Base-by-base conservation (phyloP, 1,284 basidiomycete genomes). In the Cutaneotrichosporon cavernicola region DNA sequence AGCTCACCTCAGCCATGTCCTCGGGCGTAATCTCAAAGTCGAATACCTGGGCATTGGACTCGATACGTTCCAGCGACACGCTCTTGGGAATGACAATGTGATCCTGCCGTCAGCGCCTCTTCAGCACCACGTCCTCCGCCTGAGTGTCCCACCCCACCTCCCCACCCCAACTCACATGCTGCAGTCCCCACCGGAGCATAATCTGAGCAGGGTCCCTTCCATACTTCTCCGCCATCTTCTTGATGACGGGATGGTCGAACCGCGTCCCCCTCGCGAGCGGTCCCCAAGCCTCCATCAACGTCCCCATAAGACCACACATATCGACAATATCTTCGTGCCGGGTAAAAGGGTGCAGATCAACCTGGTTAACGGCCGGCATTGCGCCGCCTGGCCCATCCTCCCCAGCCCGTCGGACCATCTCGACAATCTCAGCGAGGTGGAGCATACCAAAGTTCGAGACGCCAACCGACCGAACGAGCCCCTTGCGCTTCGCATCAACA, bases 101-200 rank as follows among this genome's bases (percentile, higher is more conserved):
- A 58, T 81, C 81, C 72, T 81, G 72, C 32, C 26, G 59, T 67
- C 52, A 68, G 67, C 14, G 32, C 50, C 30, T 22, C 16, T 8
- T 11, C 21, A 11, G 26, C 46, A n/a, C 46, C 10, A 18, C 22
- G 52, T 36, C 11, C 34, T 13, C 30, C 22, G 32, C 18, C 10
- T 26, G n/a, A n/a, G n/a, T n/a, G 2, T 3, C 26, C 26, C 26
- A 26, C 26, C 3, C 26, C 26, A 26, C 26, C 26, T 26, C 26
- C 26, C 3, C 26, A 26, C 26, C 30, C 10, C 34, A 4, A 73
- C 74, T 46, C 50, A 79, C 82, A 63, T 82, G 80, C 64, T 84
- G 84, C 14, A 84, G 69, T 16, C 81, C 81, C 83, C 83, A 84
- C 36, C 83, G 72, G 58, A 85, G 78, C 65, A 85, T 75, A 49